A percentile compares a stretch with the other conserved stretches of the same genome.
These are phyloP conservation scores for Cyberlindnera petersonii DNA, from an alignment of 805 yeast genomes.

Conservation along the genomic window DNA sequence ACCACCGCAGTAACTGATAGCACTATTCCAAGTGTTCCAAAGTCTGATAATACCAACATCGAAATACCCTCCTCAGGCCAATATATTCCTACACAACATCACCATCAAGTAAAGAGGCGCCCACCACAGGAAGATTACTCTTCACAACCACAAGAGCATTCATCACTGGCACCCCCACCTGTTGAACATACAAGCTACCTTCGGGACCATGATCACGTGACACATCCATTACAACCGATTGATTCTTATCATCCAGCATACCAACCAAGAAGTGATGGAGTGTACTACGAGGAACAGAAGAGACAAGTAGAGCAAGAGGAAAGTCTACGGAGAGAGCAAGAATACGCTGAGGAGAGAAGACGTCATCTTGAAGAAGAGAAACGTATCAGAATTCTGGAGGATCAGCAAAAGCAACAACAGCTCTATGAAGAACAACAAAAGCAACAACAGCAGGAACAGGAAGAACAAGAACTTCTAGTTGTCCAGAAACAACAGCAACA, in stretches of 20 bases:
- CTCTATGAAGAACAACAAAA: slow-evolving; percentile 6
- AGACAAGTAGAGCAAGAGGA: slow-evolving; percentile 1
- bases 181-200: slow-evolving; percentile 5
- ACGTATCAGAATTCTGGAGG: neutral
- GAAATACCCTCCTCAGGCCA: neutral
- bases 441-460: slow-evolving; percentile 16
- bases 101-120: slow-evolving; percentile 23
- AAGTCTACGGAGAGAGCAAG: slow-evolving; percentile 2
- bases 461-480: slow-evolving; percentile 22
- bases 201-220: neutral
- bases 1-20: slow-evolving; percentile 9
- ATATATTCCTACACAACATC: slow-evolving; percentile 18
- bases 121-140: slow-evolving; percentile 19
- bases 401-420: slow-evolving; percentile 13
- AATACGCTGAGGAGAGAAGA: slow-evolving; percentile 16
- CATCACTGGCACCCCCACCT: slow-evolving; percentile 14
- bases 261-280: neutral
- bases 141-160: slow-evolving; percentile 9
- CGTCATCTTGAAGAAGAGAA: slow-evolving; percentile 19
- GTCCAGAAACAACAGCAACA: slow-evolving; percentile 20
- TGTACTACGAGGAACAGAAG: slow-evolving; percentile 2
- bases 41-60: slow-evolving; percentile 7
- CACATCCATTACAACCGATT: neutral
- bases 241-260: neutral
- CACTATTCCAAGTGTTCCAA: slow-evolving; percentile 2